Evolutionary conservation across 768 basidiomycete species (phyloP).

Genomic region (Boletus bicolor): DNA sequence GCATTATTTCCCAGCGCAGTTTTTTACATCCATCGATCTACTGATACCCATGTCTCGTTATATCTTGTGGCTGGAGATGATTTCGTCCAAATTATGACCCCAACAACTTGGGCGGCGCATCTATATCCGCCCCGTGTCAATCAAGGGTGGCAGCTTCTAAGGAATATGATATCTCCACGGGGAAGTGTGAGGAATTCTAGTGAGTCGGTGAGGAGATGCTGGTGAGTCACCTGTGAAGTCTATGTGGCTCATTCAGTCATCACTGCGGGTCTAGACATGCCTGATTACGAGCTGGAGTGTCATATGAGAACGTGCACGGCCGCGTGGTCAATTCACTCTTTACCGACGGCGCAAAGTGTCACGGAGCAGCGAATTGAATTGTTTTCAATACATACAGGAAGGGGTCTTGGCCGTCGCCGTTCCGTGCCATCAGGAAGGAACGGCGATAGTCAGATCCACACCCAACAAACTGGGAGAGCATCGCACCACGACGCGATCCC

Average conservation of each 20-base stretch:
- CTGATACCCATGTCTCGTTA: background rate
- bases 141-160: background rate
- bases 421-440: background rate
- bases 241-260: background rate
- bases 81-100: background rate
- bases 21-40: background rate
- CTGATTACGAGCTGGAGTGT: background rate
- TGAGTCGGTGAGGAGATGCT: background rate
- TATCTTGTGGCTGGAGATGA: background rate
- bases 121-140: background rate
- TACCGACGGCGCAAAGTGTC: constrained; percentile 8
- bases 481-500: background rate
- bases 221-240: background rate
- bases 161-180: background rate
- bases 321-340: constrained; percentile 3
- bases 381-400: background rate
- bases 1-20: background rate
- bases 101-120: background rate
- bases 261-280: background rate
- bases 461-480: background rate
- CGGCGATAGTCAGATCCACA: constrained; percentile 1
- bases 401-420: background rate
- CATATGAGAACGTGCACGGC: background rate
- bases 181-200: background rate
- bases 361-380: background rate